Conservation (phyloP, 23 red algal genomes). For the Gracilaria vermiculophylla region DNA sequence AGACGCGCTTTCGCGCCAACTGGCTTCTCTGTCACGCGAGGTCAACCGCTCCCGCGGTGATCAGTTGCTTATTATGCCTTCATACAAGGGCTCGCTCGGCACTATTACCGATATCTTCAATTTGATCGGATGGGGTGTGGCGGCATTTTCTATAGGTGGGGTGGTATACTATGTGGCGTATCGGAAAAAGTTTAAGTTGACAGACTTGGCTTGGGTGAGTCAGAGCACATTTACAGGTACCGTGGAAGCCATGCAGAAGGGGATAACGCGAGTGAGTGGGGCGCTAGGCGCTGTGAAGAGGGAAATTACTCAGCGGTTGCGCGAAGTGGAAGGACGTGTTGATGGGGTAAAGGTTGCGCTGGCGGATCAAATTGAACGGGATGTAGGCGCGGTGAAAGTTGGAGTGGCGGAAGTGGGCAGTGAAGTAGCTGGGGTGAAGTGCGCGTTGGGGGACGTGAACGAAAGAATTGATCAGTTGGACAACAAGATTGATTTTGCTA, state of each 20-base stretch:
- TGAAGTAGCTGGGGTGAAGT: constrained; percentile 16
- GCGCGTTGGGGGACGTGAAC: constrained; percentile 28
- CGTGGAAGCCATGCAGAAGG: constrained; percentile 55
- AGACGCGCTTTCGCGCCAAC: constrained; percentile 15
- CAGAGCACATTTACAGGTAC: constrained; percentile 34
- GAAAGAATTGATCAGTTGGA: constrained; percentile 45
- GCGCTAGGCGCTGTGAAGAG: constrained; percentile 37
- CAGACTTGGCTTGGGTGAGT: constrained; percentile 54
- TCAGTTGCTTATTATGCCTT: constrained; percentile 26
- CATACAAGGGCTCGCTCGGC: constrained; percentile 17
- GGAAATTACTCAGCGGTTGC: constrained; percentile 20
- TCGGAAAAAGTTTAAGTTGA: constrained; percentile 21
- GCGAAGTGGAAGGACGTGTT: constrained; percentile 35
- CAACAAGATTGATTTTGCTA: constrained; percentile 55
- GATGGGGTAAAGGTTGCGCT: constrained; percentile 14
- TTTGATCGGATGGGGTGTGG: constrained; percentile 56
- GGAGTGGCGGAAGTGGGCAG: constrained; percentile 36
- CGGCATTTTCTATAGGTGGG: constrained; percentile 29
- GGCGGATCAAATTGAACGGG: constrained; percentile 30
- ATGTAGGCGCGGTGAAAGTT: constrained; percentile 46
- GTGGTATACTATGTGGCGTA: constrained; percentile 48
- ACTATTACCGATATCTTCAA: constrained; percentile 57
- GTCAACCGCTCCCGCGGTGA: constrained; percentile 35
- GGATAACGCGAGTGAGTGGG: constrained; percentile 40
- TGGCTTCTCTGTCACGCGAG: constrained; percentile 33